Evolutionary conservation across 2,329 filamentous ascomycete species (phyloP), one percentile per base, ranked within the genome.

Genomic region (Purpureocillium lavendulum): DNA sequence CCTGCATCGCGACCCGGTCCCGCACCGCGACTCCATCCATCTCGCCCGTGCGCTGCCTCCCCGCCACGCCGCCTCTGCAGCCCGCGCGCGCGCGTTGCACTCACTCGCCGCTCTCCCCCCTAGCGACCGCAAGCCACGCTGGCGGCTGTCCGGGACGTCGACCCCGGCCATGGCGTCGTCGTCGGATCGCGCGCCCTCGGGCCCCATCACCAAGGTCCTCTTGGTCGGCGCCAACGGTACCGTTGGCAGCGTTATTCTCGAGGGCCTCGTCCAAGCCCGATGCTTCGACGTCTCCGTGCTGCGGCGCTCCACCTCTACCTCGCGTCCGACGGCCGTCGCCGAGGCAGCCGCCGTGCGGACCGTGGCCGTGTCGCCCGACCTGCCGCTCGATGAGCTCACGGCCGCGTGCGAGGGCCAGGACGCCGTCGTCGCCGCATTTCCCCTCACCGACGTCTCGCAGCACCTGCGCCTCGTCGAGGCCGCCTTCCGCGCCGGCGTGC

Each of bases 401-500:
- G 43, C 60, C 1, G 70, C 69, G 0, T 66, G 83, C 37, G 48
- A 63, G 30, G 73, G 69, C 12, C 69, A 78, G 39, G 77, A 82
- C 48, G 79, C 73, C 10, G 65, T 81, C 15, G 54, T 82, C 30
- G 56, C 58, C 7, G 56, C 57, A 0, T 54, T 64, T 30, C 58
- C 56, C 1, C 48, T 62, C 28, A 45, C 64, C n/a, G 62, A 73
- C 8, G 61, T 80, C 31, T 61, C 64, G 24, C 53, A 58, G 40
- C 60, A 62, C 37, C 44, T 63, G 6, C 57, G 72, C 7, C 62
- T 82, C 40, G 69, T 77, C 33, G 70, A 81, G 37, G 79, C 77
- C 0, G 70, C 77, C 17, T 66, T 73, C 31, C 64, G 65, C 6
- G 77, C 76, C 4, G 75, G 77, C 16, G 75, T 83, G 2, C 67